Base-by-base conservation (phyloP, 768 basidiomycete species). In the Porpolomopsis calyptriformis region DNA sequence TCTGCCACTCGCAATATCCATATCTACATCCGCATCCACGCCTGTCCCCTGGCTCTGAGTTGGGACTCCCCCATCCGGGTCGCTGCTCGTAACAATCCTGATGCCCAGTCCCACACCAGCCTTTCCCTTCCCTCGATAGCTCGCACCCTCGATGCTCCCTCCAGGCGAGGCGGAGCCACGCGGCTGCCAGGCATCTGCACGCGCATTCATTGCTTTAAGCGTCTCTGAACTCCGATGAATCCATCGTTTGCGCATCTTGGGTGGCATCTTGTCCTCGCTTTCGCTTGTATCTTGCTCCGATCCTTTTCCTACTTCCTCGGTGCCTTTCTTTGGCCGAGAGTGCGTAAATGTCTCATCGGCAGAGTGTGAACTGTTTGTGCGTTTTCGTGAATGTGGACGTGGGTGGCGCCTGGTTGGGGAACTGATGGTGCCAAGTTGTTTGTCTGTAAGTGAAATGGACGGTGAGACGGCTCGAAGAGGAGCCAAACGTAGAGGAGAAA, bases 201-300 rank as follows among this genome's bases (percentile, higher is more conserved):
- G 29, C 8, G 56, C 56, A 27, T 51, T 50, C 39, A 29, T 20
- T 40, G 55, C 54, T 41, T 51, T 59, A 46, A 60, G 40, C 29
- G 56, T 53, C 47, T 65, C 58, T 11, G 53, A 39, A 45, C 58
- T 60, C 0, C 53, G 49, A 23, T 63, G 64, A 35, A 67, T 69
- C 69, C 70, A 70, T 40, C 58, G 52, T 46, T 78, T 83, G 31
- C 81, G 67, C 73, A 83, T 73, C 60, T 77, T 78, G 3, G 80
- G 80, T 4, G 80, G 81, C 53, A 82, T 67, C 40, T 60, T 62
- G 9, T 69, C 68, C 45, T 70, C 66, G 31, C 46, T 4, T 33
- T 54, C 57, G 53, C 50, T 53, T 29, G 57, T 60, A 53, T 55
- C 36, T 22, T 47, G 60, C 34, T 18, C 16, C 25, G 23, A 19